Conservation (phyloP, 2,329 filamentous ascomycete genomes). For the Phialocephala subalpina region DNA sequence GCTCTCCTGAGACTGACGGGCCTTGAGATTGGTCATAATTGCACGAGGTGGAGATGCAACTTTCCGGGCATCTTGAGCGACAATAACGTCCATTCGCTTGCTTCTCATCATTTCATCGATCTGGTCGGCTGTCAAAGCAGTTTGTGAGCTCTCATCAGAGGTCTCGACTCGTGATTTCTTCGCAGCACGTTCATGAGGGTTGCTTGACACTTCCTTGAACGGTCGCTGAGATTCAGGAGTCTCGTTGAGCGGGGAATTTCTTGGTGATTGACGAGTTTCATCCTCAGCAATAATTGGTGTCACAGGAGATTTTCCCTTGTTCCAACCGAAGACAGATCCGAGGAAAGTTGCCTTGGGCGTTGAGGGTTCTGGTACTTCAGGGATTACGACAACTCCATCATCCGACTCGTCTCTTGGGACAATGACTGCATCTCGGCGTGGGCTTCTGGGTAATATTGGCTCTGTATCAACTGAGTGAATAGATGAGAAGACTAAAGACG, state of each 20-base stretch:
- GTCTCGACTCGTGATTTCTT: conserved; percentile 55
- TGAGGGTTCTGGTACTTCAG: conserved; percentile 43
- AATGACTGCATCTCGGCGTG: conserved; percentile 63
- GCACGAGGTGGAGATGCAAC: conserved; percentile 39
- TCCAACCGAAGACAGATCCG: conserved; percentile 53
- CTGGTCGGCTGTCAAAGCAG: conserved; percentile 79
- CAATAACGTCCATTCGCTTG: conserved; percentile 48
- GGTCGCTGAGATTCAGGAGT: conserved; percentile 64
- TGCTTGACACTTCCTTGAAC: conserved; percentile 70
- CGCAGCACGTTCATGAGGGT: conserved; percentile 52
- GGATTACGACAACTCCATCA: conserved; percentile 40
- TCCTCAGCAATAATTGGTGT: conserved; percentile 69
- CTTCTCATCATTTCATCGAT: conserved; percentile 79
- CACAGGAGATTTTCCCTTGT: conserved; percentile 49
- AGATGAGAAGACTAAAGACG: conserved; percentile 40
- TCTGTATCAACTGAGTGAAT: conserved; percentile 42
- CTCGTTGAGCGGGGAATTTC: conserved; percentile 56
- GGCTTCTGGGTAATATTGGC: conserved; percentile 53
- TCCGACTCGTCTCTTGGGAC: conserved; percentile 55
- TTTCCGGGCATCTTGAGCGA: conserved; percentile 35
- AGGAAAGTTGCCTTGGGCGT: conserved; percentile 53
- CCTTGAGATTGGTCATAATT: conserved; percentile 48
- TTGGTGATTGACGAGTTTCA: conserved; percentile 64
- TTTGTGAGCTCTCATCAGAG: conserved; percentile 81
- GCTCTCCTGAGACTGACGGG: conserved; percentile 59